Conservation (phyloP, 441 rosid genomes). For the Gossypium davidsonii region DNA sequence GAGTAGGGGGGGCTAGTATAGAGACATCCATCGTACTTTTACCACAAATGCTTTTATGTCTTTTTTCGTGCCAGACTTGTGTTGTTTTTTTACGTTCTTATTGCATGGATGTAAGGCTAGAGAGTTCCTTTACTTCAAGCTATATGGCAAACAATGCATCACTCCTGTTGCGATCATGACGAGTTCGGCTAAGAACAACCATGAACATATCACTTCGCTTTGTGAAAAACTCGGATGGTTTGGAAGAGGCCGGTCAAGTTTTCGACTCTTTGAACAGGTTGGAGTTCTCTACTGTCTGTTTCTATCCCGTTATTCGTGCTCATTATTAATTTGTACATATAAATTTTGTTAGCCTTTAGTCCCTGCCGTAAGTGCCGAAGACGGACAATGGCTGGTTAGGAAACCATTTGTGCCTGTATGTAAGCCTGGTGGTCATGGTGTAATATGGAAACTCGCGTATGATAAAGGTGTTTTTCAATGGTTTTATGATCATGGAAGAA, state of each 20-base stretch:
- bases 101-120: conserved; percentile 52
- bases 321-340: conserved; percentile 17
- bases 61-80: neutral
- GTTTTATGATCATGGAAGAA: conserved; percentile 77
- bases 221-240: conserved; percentile 77
- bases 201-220: conserved; percentile 63
- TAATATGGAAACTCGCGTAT: conserved; percentile 89
- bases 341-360: conserved; percentile 67
- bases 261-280: conserved; percentile 93
- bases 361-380: conserved; percentile 72
- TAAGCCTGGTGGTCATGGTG: conserved; percentile 98
- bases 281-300: conserved; percentile 1
- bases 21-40: too few species aligned
- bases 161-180: conserved; percentile 96
- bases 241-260: conserved; percentile 81
- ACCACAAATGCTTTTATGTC: neutral
- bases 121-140: conserved; percentile 83
- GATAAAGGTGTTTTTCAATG: conserved; percentile 82
- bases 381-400: conserved; percentile 76
- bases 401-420: conserved; percentile 73
- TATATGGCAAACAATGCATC: conserved; percentile 74
- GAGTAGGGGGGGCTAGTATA: too few species aligned
- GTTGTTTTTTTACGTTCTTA: neutral
- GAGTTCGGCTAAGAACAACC: conserved; percentile 90
- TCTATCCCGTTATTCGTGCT: neutral